Conservation (phyloP, 106 monocot genomes). For the Triglochin maritima region DNA sequence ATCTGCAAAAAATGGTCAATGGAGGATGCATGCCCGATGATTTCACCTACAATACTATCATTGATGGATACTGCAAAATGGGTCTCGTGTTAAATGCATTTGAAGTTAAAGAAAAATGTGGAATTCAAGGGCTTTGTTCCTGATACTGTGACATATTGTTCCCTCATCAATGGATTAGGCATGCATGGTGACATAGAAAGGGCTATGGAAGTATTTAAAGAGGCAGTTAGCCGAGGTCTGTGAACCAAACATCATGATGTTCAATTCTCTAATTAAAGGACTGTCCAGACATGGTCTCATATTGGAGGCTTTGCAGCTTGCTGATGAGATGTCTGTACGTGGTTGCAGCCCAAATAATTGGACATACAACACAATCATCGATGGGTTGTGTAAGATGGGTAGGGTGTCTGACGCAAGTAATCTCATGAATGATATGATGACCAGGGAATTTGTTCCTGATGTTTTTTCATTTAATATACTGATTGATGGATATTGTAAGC, state of each 20-base stretch:
- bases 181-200: slow-evolving; percentile 63
- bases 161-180: slow-evolving; percentile 78
- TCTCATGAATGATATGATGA: slow-evolving; percentile 61
- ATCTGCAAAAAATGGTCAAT: slow-evolving; percentile 62
- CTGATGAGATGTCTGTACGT: slow-evolving; percentile 55
- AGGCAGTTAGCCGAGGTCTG: slow-evolving; percentile 39
- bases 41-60: slow-evolving; percentile 87
- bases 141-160: slow-evolving; percentile 66
- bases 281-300: slow-evolving; percentile 52
- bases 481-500: slow-evolving; percentile 79
- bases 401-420: slow-evolving; percentile 52
- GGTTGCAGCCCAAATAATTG: slow-evolving; percentile 61
- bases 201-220: slow-evolving; percentile 59
- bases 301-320: slow-evolving; percentile 66
- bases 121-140: slow-evolving; percentile 82
- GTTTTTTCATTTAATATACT: slow-evolving; percentile 77
- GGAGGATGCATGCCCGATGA: slow-evolving; percentile 61
- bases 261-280: slow-evolving; percentile 78
- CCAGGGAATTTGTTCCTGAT: slow-evolving; percentile 67
- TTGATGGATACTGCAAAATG: slow-evolving; percentile 80
- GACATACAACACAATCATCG: slow-evolving; percentile 82
- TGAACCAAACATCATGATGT: slow-evolving; percentile 42
- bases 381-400: slow-evolving; percentile 83
- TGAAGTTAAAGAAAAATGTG: slow-evolving; percentile 56
- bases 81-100: slow-evolving; percentile 41